A percentile compares a stretch with the other conserved stretches of the same genome.
Evolutionary conservation across 495 filamentous ascomycete species (phyloP).

Genomic region (Talaromyces wortmannii): DNA sequence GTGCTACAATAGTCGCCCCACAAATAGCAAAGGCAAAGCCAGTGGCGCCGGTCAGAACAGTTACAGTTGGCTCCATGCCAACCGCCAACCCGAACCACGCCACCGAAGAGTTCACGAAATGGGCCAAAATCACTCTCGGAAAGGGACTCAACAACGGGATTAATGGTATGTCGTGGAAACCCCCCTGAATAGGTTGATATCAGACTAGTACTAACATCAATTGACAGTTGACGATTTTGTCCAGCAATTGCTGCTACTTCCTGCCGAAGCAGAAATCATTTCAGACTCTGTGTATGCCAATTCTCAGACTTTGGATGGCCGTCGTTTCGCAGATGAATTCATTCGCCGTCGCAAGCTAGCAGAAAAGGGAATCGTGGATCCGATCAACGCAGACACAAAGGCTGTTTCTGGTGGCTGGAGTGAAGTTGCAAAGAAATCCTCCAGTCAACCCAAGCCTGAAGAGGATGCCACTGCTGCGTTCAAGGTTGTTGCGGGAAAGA

Average conservation of each 20-base stretch:
- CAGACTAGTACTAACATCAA: slow-evolving; percentile 21
- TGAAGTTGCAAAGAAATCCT: slow-evolving; percentile 91
- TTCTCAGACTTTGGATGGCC: slow-evolving; percentile 80
- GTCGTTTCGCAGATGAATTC: slow-evolving; percentile 91
- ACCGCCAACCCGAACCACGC: slow-evolving; percentile 48
- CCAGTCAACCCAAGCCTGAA: slow-evolving; percentile 41
- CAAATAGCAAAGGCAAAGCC: slow-evolving; percentile 35
- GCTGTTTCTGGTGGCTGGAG: slow-evolving; percentile 73
- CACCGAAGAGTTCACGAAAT: slow-evolving; percentile 87
- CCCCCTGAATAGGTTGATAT: background rate
- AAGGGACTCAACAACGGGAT: slow-evolving; percentile 54
- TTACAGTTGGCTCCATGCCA: slow-evolving; percentile 28
- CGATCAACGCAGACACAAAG: slow-evolving; percentile 32
- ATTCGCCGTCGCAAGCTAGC: slow-evolving; percentile 86
- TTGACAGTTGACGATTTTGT: slow-evolving; percentile 73
- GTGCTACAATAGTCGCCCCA: slow-evolving; percentile 36
- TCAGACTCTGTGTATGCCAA: slow-evolving; percentile 81
- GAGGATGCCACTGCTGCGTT: slow-evolving; percentile 57
- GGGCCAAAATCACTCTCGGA: slow-evolving; percentile 70
- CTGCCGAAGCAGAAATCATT: slow-evolving; percentile 71
- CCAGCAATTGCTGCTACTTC: slow-evolving; percentile 63
- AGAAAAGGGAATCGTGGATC: slow-evolving; percentile 73
- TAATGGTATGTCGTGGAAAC: slow-evolving; percentile 36
- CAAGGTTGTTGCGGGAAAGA: slow-evolving; percentile 85
- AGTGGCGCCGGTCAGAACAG: slow-evolving; percentile 21